phyloP scores from a whole-genome alignment of 106 monocot species.

The Cymbidium sinense region DNA sequence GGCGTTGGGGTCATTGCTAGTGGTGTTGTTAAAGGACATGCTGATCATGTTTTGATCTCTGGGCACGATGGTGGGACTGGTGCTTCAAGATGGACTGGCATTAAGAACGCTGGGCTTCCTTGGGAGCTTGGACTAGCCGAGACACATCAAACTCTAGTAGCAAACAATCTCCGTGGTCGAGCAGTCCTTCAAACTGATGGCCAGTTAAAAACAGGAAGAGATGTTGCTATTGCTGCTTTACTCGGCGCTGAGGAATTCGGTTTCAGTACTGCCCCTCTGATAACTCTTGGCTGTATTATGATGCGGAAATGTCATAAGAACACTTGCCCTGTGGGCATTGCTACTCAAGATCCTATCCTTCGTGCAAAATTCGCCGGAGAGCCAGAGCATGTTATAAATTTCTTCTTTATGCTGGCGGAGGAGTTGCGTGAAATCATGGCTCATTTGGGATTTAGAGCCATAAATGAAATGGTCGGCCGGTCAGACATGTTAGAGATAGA shows the following conservation, averaged over 20 bases:
- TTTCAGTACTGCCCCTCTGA: slow-evolving; percentile 96
- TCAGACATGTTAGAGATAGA: slow-evolving; percentile 92
- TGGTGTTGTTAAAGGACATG: slow-evolving; percentile 98
- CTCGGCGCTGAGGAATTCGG: slow-evolving; percentile 99
- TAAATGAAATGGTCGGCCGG: slow-evolving; percentile 91
- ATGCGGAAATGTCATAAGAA: slow-evolving; percentile 99
- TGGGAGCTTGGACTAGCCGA: slow-evolving; percentile 99
- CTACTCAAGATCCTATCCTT: slow-evolving; percentile 95
- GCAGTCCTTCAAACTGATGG: slow-evolving; percentile 94
- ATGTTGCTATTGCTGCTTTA: slow-evolving; percentile 90
- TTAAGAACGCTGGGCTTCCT: slow-evolving; percentile 96
- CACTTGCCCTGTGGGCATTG: slow-evolving; percentile 96
- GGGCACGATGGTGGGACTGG: slow-evolving; percentile 99
- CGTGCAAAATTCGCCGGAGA: slow-evolving; percentile 94
- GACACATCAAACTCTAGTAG: slow-evolving; percentile 95
- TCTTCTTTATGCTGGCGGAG: slow-evolving; percentile 99
- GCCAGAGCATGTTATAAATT: slow-evolving; percentile 98
- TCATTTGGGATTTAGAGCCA: slow-evolving; percentile 69
- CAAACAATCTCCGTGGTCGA: slow-evolving; percentile 95
- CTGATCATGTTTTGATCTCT: slow-evolving; percentile 97
- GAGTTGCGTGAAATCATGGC: slow-evolving; percentile 97
- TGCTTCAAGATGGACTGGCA: slow-evolving; percentile 98
- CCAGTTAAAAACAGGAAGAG: slow-evolving; percentile 93
- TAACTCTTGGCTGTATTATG: slow-evolving; percentile 99
- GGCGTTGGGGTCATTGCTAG: slow-evolving; percentile 99